Conservation (phyloP, 306 rosid genomes). For the Prunus padus region DNA sequence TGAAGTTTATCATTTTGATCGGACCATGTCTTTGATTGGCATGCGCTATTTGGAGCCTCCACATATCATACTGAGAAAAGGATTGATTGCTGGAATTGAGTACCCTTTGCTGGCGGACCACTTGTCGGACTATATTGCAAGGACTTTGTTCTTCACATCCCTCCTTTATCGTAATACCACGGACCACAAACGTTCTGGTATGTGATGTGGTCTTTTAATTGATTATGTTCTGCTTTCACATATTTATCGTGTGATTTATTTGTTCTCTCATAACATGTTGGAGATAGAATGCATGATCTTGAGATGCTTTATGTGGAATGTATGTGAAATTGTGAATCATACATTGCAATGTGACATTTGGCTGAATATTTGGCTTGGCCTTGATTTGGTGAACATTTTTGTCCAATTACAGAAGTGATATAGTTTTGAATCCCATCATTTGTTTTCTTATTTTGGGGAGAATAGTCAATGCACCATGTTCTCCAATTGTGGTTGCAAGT, state of each 20-base stretch:
- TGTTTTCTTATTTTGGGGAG: background rate
- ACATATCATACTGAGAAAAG: slow-evolving; percentile 83
- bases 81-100: slow-evolving; percentile 77
- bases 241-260: background rate
- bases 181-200: slow-evolving; percentile 80
- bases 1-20: slow-evolving; percentile 79
- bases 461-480: slow-evolving; percentile 2
- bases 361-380: background rate
- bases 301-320: background rate
- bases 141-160: slow-evolving; percentile 76
- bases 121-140: slow-evolving; percentile 76
- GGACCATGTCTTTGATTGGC: slow-evolving; percentile 78
- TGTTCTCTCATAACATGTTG: background rate
- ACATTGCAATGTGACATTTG: background rate
- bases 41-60: slow-evolving; percentile 94
- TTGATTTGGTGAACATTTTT: background rate
- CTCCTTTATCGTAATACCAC: slow-evolving; percentile 64
- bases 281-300: background rate
- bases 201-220: background rate
- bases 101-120: slow-evolving; percentile 74
- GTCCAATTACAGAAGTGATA: background rate
- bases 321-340: background rate
- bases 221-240: background rate
- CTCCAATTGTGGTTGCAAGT: background rate
- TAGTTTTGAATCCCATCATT: background rate